phyloP scores from a whole-genome alignment of 176 grass and related monocot species.

The Pontederia crassipes region DNA sequence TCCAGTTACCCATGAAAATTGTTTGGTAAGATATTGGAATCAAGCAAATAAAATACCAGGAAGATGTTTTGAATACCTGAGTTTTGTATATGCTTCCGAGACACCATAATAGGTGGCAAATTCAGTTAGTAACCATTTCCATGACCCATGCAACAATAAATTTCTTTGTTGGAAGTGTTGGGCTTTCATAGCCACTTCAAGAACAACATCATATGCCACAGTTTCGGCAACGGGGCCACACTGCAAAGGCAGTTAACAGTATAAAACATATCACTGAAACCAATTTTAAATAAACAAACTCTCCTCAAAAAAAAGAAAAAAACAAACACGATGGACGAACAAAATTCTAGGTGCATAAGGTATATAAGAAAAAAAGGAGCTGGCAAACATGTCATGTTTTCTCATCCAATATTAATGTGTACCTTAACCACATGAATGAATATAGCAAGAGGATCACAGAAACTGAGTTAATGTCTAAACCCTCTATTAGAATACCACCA shows the following conservation, averaged over 20 bases:
- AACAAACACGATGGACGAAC: neutral
- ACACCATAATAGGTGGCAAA: constrained; percentile 92
- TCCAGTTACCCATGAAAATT: neutral
- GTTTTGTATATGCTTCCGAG: constrained; percentile 84
- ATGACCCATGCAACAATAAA: constrained; percentile 66
- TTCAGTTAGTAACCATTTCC: constrained; percentile 96
- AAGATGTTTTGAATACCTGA: constrained; percentile 46
- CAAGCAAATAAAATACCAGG: neutral
- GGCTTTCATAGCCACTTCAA: constrained; percentile 96
- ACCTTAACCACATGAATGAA: too few relatives aligned
- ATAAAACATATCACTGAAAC: neutral
- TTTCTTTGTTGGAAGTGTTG: constrained; percentile 78
- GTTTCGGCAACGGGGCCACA: constrained; percentile 93
- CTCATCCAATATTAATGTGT: too few relatives aligned
- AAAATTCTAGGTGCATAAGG: too few relatives aligned
- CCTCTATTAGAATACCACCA: too few relatives aligned
- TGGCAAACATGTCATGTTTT: too few relatives aligned
- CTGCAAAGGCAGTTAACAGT: constrained; percentile 4
- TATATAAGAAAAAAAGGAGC: too few relatives aligned
- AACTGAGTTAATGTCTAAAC: too few relatives aligned
- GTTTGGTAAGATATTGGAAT: neutral
- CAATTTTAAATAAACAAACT: too few relatives aligned
- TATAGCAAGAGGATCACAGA: too few relatives aligned
- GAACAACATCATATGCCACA: constrained; percentile 89
- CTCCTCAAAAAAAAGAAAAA: neutral